A percentile compares a stretch with the other conserved stretches of the same genome.
These are phyloP conservation scores for Oehlia diaphana DNA, from an alignment of 192 early-diverging fungal species.

Conservation along the genomic window DNA sequence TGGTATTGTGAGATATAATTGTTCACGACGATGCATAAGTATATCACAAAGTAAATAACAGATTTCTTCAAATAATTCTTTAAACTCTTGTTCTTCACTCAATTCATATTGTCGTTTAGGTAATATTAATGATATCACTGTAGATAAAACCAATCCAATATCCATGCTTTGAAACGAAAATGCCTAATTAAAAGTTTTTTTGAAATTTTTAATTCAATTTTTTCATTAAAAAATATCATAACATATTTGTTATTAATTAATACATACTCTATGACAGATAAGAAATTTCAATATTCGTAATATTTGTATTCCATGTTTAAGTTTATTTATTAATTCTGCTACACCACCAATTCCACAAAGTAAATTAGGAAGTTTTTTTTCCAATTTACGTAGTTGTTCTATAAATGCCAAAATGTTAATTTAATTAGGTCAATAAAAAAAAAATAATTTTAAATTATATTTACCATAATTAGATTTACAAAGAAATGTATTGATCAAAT, in stretches of 20 bases:
- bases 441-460: background rate
- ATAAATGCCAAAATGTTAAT: background rate
- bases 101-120: background rate
- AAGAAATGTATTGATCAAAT: background rate
- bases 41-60: constrained; percentile 50
- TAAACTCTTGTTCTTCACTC: background rate
- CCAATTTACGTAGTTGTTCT: background rate
- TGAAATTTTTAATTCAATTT: too few species aligned
- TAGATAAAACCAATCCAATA: constrained; percentile 16
- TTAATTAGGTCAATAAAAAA: background rate
- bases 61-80: constrained; percentile 14
- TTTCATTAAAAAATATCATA: too few species aligned
- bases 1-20: constrained; percentile 51
- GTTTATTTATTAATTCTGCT: background rate
- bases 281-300: background rate
- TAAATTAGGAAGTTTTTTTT: constrained; percentile 18
- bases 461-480: constrained; percentile 12
- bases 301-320: background rate
- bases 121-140: constrained; percentile 10
- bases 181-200: background rate
- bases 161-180: constrained; percentile 11
- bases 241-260: background rate
- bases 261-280: background rate
- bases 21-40: constrained; percentile 49
- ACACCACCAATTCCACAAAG: background rate